A percentile compares a stretch with the other conserved stretches of the same genome.
phyloP scores from a whole-genome alignment of 2,329 filamentous ascomycete genomes.

The Claviceps sp. region DNA sequence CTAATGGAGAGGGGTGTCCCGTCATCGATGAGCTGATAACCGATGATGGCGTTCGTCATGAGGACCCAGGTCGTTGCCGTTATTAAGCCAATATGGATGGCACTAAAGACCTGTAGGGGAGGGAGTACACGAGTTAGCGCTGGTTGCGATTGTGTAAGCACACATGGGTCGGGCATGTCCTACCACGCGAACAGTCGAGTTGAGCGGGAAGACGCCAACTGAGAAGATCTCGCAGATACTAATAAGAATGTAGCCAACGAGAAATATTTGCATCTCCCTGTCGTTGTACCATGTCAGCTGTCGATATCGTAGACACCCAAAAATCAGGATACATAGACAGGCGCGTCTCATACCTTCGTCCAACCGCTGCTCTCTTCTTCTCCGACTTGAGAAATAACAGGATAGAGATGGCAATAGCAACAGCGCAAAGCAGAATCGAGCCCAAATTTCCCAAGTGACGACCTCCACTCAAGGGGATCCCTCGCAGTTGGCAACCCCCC shows the following conservation, averaged over 20 bases:
- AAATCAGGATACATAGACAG: not conserved
- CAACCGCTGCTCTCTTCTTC: slow-evolving; percentile 84
- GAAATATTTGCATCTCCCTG: slow-evolving; percentile 94
- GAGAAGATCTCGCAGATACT: slow-evolving; percentile 95
- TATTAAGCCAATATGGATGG: slow-evolving; percentile 81
- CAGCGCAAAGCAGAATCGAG: slow-evolving; percentile 70
- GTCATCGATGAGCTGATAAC: slow-evolving; percentile 87
- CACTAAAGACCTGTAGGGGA: slow-evolving; percentile 59
- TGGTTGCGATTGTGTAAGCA: slow-evolving; percentile 18
- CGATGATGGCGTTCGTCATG: slow-evolving; percentile 81
- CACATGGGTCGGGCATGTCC: slow-evolving; percentile 17
- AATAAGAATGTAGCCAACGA: slow-evolving; percentile 73
- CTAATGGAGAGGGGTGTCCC: slow-evolving; percentile 75
- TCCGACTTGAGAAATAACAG: slow-evolving; percentile 72
- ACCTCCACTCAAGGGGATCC: slow-evolving; percentile 56
- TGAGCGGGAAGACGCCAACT: slow-evolving; percentile 74
- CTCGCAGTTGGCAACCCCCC: slow-evolving; percentile 61
- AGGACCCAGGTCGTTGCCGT: slow-evolving; percentile 81
- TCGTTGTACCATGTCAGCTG: slow-evolving; percentile 5
- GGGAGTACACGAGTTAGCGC: slow-evolving; percentile 37
- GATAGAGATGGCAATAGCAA: slow-evolving; percentile 56
- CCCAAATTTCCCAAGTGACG: slow-evolving; percentile 72
- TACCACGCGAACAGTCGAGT: slow-evolving; percentile 57
- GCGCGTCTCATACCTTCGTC: slow-evolving; percentile 54
- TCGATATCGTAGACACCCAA: not conserved